phyloP scores from a whole-genome alignment of 768 basidiomycete genomes.

The Saitozyma sp. region DNA sequence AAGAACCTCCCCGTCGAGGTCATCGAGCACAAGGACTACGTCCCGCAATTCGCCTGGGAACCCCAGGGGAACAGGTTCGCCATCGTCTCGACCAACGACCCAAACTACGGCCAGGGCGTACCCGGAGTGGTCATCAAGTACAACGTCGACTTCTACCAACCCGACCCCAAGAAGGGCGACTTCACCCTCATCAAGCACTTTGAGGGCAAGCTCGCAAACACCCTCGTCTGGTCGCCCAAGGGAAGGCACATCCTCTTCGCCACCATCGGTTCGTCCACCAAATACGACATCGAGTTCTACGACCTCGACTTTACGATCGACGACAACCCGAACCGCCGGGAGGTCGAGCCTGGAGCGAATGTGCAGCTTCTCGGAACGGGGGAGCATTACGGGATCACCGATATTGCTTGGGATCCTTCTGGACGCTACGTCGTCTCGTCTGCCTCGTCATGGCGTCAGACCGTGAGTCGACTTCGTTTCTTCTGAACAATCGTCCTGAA shows the following conservation, averaged over 20 bases:
- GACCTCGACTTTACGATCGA: constrained; percentile 85
- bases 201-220: constrained; percentile 81
- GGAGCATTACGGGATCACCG: constrained; percentile 96
- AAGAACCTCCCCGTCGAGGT: constrained; percentile 98
- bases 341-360: constrained; percentile 76
- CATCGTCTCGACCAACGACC: constrained; percentile 89
- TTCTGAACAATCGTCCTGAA: not conserved
- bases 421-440: constrained; percentile 90
- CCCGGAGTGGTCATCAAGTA: constrained; percentile 95
- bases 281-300: constrained; percentile 99
- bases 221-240: constrained; percentile 92
- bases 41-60: constrained; percentile 82
- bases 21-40: constrained; percentile 78
- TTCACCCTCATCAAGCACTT: constrained; percentile 84
- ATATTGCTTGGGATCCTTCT: constrained; percentile 97
- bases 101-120: constrained; percentile 84
- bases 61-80: constrained; percentile 96
- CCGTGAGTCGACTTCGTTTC: constrained; percentile 61
- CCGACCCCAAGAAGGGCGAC: constrained; percentile 86
- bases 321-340: constrained; percentile 41
- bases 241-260: constrained; percentile 95
- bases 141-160: constrained; percentile 91
- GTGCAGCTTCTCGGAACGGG: constrained; percentile 81
- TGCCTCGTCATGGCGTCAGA: constrained; percentile 92
- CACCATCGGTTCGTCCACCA: constrained; percentile 89